phyloP scores from a whole-genome alignment of 768 basidiomycete species.

The Pisolithus albus region DNA sequence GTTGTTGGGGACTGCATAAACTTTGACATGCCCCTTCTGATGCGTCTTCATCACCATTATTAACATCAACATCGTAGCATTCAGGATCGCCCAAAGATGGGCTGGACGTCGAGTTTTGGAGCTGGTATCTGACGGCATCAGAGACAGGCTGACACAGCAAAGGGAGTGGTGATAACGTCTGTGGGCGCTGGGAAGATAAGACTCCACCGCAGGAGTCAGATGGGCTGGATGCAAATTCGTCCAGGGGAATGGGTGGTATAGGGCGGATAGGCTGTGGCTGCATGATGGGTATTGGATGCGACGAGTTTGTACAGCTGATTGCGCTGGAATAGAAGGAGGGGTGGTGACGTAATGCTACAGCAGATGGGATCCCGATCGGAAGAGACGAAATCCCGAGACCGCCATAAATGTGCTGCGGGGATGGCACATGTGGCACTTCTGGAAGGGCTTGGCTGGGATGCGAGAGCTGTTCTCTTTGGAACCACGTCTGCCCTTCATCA shows the following conservation, averaged over 20 bases:
- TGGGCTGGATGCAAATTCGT: constrained; percentile 17
- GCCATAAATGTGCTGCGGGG: constrained; percentile 17
- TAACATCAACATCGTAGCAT: constrained; percentile 10
- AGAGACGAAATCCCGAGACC: constrained; percentile 16
- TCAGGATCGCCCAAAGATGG: constrained; percentile 1
- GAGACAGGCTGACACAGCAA: constrained; percentile 30
- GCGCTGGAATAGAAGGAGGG: constrained; percentile 24
- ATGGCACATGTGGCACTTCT: constrained; percentile 10
- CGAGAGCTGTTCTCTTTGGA: constrained; percentile 15
- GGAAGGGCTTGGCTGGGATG: constrained; percentile 1
- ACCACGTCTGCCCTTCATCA: constrained; percentile 9
- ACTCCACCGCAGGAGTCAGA: neutral
- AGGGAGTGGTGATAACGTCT: constrained; percentile 23
- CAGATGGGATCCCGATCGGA: constrained; percentile 14
- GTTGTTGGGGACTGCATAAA: constrained; percentile 11
- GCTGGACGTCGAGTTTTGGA: constrained; percentile 10
- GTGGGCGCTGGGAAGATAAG: constrained; percentile 3
- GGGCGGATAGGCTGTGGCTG: constrained; percentile 30
- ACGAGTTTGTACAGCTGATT: constrained; percentile 12
- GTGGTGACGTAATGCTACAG: constrained; percentile 16
- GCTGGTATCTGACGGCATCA: constrained; percentile 25
- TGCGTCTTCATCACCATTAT: constrained; percentile 2
- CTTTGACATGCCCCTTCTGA: constrained; percentile 16
- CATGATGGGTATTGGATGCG: constrained; percentile 20
- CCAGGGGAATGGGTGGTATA: constrained; percentile 27